phyloP scores from a whole-genome alignment of 805 yeast genomes.

The Saccharomyces eubayanus region DNA sequence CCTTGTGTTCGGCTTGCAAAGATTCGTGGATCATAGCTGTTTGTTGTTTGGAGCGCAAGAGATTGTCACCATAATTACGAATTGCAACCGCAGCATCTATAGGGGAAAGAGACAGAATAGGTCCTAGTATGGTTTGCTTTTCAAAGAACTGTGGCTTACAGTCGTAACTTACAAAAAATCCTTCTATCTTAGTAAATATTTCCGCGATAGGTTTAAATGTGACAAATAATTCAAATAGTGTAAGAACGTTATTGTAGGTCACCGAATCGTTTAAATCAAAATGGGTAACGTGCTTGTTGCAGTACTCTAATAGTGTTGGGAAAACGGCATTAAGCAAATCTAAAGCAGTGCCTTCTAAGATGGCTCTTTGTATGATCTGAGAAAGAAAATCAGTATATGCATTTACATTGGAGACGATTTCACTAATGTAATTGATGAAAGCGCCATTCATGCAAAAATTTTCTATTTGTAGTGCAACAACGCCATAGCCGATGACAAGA shows the following conservation, averaged over 20 bases:
- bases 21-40: slow-evolving; percentile 47
- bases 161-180: slow-evolving; percentile 41
- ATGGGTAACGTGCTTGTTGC: slow-evolving; percentile 13
- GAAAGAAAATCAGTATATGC: slow-evolving; percentile 41
- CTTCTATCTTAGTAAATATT: slow-evolving; percentile 47
- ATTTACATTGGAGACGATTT: slow-evolving; percentile 26
- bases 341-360: slow-evolving; percentile 55
- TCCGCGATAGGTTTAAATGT: slow-evolving; percentile 55
- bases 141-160: slow-evolving; percentile 48
- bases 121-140: slow-evolving; percentile 61
- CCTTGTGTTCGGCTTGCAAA: slow-evolving; percentile 54
- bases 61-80: slow-evolving; percentile 37
- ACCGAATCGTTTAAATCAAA: slow-evolving; percentile 41
- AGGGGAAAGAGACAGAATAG: slow-evolving; percentile 70
- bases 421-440: slow-evolving; percentile 18
- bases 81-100: slow-evolving; percentile 43
- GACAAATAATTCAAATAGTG: slow-evolving; percentile 50
- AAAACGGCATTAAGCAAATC: slow-evolving; percentile 51
- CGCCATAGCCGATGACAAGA: slow-evolving; percentile 45
- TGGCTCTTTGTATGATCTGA: slow-evolving; percentile 49
- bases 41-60: slow-evolving; percentile 35
- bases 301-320: slow-evolving; percentile 23
- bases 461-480: slow-evolving; percentile 60
- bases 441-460: slow-evolving; percentile 34
- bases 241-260: slow-evolving; percentile 44